Evolutionary conservation across 176 grass and related monocot species (phyloP).

Genomic region (Musa schizocarpa): DNA sequence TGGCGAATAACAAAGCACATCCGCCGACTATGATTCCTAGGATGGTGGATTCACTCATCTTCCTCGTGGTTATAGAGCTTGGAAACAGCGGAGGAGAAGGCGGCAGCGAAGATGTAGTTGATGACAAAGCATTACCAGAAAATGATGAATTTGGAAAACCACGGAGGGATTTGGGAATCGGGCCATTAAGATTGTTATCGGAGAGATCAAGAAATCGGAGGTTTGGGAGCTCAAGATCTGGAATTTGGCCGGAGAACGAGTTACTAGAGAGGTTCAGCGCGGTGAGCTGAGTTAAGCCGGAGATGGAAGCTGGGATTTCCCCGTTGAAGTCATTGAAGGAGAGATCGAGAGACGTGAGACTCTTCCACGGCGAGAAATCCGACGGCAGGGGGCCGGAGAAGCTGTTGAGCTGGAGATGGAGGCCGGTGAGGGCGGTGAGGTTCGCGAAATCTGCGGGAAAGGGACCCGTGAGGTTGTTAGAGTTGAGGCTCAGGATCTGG

Average conservation of each 20-base stretch:
- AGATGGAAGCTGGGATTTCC: slow-evolving; percentile 25
- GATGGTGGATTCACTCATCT: slow-evolving; percentile 41
- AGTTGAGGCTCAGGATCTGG: slow-evolving; percentile 67
- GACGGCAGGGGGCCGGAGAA: slow-evolving; percentile 44
- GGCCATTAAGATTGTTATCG: slow-evolving; percentile 56
- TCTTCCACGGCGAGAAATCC: background rate
- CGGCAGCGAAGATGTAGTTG: background rate
- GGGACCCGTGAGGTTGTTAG: slow-evolving; percentile 43
- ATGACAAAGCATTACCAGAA: slow-evolving; percentile 37
- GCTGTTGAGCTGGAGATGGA: slow-evolving; percentile 75
- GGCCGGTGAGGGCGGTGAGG: slow-evolving; percentile 39
- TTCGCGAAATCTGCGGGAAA: slow-evolving; percentile 51
- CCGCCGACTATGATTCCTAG: slow-evolving; percentile 68
- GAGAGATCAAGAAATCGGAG: slow-evolving; percentile 68
- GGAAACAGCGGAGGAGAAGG: background rate
- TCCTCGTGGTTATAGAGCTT: background rate
- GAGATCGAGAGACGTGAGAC: slow-evolving; percentile 63
- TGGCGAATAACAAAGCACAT: slow-evolving; percentile 19
- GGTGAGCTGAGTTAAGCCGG: slow-evolving; percentile 41
- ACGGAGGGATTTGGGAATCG: slow-evolving; percentile 38
- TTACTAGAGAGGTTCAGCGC: slow-evolving; percentile 85
- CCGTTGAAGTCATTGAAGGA: slow-evolving; percentile 74
- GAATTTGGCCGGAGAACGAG: slow-evolving; percentile 58
- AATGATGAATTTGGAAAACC: slow-evolving; percentile 46
- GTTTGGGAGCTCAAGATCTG: slow-evolving; percentile 47